Conservation (phyloP, 768 basidiomycete species). For the Lactarius sp. region DNA sequence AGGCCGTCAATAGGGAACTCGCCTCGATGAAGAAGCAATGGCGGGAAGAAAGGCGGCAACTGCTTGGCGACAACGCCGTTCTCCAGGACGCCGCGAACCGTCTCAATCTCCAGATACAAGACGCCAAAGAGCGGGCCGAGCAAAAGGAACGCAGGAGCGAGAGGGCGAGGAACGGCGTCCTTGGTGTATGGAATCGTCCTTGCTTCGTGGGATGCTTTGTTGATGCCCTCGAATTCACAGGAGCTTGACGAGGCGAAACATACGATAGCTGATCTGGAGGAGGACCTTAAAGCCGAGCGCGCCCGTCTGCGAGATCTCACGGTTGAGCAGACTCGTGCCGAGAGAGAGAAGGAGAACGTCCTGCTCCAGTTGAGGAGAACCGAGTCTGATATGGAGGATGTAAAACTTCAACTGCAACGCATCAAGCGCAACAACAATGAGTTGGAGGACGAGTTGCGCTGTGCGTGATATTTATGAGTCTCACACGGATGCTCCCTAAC, state of each 20-base stretch:
- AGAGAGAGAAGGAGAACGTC: slow-evolving; percentile 62
- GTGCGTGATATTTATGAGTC: slow-evolving; percentile 36
- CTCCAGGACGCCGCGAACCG: slow-evolving; percentile 68
- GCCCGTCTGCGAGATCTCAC: slow-evolving; percentile 56
- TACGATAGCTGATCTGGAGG: slow-evolving; percentile 64
- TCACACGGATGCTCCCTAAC: not conserved
- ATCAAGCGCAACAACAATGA: slow-evolving; percentile 70
- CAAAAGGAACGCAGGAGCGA: slow-evolving; percentile 51
- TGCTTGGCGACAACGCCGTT: slow-evolving; percentile 65
- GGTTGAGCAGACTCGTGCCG: slow-evolving; percentile 56
- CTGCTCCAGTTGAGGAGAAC: slow-evolving; percentile 61
- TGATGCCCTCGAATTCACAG: slow-evolving; percentile 36
- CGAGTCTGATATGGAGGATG: slow-evolving; percentile 75
- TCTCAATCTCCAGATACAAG: slow-evolving; percentile 56
- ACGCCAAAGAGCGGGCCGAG: slow-evolving; percentile 52
- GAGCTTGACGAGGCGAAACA: slow-evolving; percentile 66
- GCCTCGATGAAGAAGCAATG: slow-evolving; percentile 61
- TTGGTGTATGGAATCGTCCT: slow-evolving; percentile 42
- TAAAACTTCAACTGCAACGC: slow-evolving; percentile 60
- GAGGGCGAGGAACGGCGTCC: slow-evolving; percentile 44
- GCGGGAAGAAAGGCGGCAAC: slow-evolving; percentile 58
- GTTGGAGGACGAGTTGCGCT: slow-evolving; percentile 68
- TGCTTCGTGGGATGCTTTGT: not conserved
- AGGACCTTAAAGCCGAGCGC: slow-evolving; percentile 66
- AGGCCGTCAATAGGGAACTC: slow-evolving; percentile 58